A percentile compares a stretch with the other conserved stretches of the same genome.
Conservation (phyloP, 345 rosid species). For the Eucalyptus melliodora region DNA sequence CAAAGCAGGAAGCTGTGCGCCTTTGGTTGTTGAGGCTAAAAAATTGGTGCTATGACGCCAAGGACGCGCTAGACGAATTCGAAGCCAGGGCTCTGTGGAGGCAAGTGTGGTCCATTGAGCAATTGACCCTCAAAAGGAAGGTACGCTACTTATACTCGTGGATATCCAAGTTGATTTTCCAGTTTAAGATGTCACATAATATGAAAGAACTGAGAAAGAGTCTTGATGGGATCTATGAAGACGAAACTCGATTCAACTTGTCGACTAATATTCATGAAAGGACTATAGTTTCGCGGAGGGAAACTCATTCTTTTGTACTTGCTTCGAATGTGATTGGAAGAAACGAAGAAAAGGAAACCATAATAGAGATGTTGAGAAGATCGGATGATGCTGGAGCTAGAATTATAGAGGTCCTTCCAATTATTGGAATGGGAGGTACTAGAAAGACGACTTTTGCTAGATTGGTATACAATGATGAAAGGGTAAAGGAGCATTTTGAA, state of each 20-base stretch:
- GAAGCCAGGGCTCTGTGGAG: no score
- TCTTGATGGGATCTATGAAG: no score
- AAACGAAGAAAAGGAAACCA: fast-evolving
- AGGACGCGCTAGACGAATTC: no score
- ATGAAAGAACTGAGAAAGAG: no score
- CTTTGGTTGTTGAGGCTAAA: no score
- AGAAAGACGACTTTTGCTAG: slow-evolving; percentile 1
- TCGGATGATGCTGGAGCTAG: fast-evolving
- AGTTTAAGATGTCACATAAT: no score
- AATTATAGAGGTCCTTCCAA: background rate
- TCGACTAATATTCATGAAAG: fast-evolving
- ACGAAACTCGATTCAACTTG: fast-evolving
- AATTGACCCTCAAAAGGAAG: no score
- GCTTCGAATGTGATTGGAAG: no score
- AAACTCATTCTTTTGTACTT: fast-evolving
- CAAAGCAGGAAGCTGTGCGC: fast-evolving
- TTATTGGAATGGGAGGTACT: background rate
- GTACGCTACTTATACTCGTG: no score
- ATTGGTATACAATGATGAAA: background rate
- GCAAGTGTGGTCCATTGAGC: no score
- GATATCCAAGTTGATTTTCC: no score
- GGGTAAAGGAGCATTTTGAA: background rate
- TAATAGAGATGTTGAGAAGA: fast-evolving
- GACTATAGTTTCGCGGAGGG: no score
- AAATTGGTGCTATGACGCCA: fast-evolving